Base-by-base conservation (phyloP, 2,329 filamentous ascomycete species). In the Penicillium palitans region DNA sequence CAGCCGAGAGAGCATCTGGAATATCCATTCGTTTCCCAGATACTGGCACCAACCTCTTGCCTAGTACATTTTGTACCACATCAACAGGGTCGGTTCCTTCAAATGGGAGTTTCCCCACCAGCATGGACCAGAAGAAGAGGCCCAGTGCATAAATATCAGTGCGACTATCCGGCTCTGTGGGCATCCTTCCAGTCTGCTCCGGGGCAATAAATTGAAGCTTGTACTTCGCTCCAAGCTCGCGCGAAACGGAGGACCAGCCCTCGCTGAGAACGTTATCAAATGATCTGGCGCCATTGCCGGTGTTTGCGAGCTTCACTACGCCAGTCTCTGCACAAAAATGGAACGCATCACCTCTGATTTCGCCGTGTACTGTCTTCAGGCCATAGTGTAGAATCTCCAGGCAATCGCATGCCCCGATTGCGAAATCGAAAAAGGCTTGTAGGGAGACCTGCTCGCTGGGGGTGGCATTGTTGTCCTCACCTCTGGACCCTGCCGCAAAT, bases 131-230 rank as follows among this genome's bases (percentile, higher is more conserved):
- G 73, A 97, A 93, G 1, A 97, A 76, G 40, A 97, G 87, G 4
- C 93, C 93, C 1, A 97, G 79, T 0, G 91, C 93, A 77, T 97
- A 97, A 33, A 97, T 96, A 74, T 98, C 93, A 17, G 93, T 97
- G 41, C 93, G 85, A 44, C 85, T 90, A 75, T 97, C 93, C 1
- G 93, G 93, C 73, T 97, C 93, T 4, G 90, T 91, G 3, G 92
- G 90, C 84, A 97, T 89, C 21, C 93, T 87, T 15, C 93, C 93
- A 2, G 93, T 97, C 78, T 97, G 93, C 72, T 98, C 93, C 0
- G 93, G 93, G 47, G 92, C 93, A 71, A 97, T 96, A 71, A 91
- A 97, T 52, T 93, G 86, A 21, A 98, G 80, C 75, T 96, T 96
- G 70, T 93, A 88, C 76, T 91, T 92, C 41, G 92, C 90, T 2